phyloP scores from a whole-genome alignment of 2,329 filamentous ascomycete species.

The Epichloe sp. region DNA sequence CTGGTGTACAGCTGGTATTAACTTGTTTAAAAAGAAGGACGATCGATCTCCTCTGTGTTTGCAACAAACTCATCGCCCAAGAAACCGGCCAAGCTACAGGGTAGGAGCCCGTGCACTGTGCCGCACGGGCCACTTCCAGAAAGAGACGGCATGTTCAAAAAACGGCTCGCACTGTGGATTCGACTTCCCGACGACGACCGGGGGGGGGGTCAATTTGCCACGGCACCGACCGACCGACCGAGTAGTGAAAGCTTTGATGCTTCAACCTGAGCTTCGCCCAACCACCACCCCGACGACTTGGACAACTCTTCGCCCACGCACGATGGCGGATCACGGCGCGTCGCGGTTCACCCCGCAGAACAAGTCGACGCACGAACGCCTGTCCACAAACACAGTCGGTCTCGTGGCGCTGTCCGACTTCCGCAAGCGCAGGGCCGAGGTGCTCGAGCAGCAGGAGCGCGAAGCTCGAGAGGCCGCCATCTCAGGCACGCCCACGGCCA shows the following conservation, averaged over 20 bases:
- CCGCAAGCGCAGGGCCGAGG: conserved; percentile 87
- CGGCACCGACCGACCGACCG: no score
- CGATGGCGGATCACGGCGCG: conserved; percentile 20
- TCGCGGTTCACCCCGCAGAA: conserved; percentile 65
- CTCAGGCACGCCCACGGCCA: conserved; percentile 16
- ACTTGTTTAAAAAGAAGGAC: no score
- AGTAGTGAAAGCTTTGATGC: no score
- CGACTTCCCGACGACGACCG: no score
- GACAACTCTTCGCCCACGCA: background rate
- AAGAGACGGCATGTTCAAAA: no score
- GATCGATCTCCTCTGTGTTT: no score
- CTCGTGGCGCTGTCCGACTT: conserved; percentile 88
- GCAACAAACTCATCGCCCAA: no score
- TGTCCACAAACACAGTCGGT: conserved; percentile 80
- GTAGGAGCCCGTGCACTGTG: background rate
- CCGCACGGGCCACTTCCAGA: background rate
- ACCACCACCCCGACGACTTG: no score
- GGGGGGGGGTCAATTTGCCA: no score
- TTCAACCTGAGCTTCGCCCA: no score
- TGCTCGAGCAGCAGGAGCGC: conserved; percentile 79
- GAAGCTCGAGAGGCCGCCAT: conserved; percentile 55
- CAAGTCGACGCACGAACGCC: conserved; percentile 63
- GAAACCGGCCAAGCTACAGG: background rate
- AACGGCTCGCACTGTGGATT: no score
- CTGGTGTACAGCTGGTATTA: background rate